Evolutionary conservation across 192 early-diverging fungal genomes (phyloP), one percentile per base, ranked within the genome.

Genomic region (Chytriomyces sp.): DNA sequence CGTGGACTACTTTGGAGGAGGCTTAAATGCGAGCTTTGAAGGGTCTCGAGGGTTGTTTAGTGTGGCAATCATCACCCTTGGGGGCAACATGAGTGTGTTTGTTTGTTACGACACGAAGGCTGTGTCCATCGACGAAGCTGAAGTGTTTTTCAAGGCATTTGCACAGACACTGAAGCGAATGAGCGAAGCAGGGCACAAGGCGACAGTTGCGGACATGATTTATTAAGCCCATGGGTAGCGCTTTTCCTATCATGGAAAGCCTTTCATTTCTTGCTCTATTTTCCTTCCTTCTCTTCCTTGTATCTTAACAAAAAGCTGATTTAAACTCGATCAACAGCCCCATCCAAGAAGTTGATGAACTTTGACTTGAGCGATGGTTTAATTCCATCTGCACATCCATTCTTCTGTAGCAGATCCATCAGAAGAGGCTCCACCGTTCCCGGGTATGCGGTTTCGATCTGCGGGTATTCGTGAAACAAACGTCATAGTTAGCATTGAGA

Each of bases 21-120:
- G 38, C 1, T 41, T 81, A 26, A 82, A 82, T 40, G 52, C 69
- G 28, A 67, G 60, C 10, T 81, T 81, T 60, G 70, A 77, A 28
- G 81, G 81, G 5, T 71, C 49, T 5, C 57, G 81, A 8, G 81
- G 64, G 5, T 59, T 82, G 25, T 79, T 82, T 59, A 81, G 79
- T 22, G 22, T 81, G 25, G 81, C 74, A 57, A 66, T 81, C 26
- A 56, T 82, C 55, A 78, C 81, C 4, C 41, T 82, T 22, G 79
- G 74, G 2, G 75, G 75, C 17, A 60, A 69, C 39, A 75, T 79
- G 75, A 68, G 52, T 26, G 58, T 82, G 5, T 10, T 65, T 10
- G 52, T 82, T 12, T 38, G 52, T 7, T 82, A 78, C 44, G 68
- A 81, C 60, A 32, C 17, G 26, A 12, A 38, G 28, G 36, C 70